Base-by-base conservation (phyloP, 2,329 filamentous ascomycete species). In the Talaromyces sp. region DNA sequence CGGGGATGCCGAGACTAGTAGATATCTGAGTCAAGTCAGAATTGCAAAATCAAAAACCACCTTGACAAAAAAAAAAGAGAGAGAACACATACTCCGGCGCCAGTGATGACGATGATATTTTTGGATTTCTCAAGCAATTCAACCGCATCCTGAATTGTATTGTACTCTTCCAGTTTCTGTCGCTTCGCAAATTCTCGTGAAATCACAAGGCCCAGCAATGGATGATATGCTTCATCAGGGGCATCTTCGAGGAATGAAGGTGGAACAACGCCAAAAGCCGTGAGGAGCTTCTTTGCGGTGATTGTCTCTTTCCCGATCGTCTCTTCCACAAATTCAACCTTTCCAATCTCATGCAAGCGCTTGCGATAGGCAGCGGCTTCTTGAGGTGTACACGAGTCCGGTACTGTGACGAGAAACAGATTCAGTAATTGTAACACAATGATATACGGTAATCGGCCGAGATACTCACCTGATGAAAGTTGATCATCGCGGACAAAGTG, bases 1-100 rank as follows among this genome's bases (percentile, higher is more conserved):
- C 95, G 4, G 95, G 95, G 63, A 99, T 98, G 64, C 95, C 95
- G 22, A 99, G 86, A 57, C 92, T 96, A 0, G 95, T 99, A 28
- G 93, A 97, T 67, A 99, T 98, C 77, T 81, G 64, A 25, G 53
- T 36, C 15, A 19, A 32, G 32, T 19, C 10, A 53, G 49, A 53
- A 53, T 53, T 53, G 28, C 33, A 22, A 53, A 32, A 15, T 27
- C 9, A 27, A 32, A 22, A 13, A 13, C 33, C 13, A 36, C 13
- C 33, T 15, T 59, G 25, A 22, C 53, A 52, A 39, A 22, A 15
- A 8, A 36, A 19, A 2, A 15, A 1, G 27, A 2, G 17, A 1
- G 27, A 28, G 25, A 27, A 53, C 28, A 70, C 79, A 66, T 76
- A 82, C 79, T 67, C 95, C 95, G 19, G 95, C 95, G 57, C 95